These are phyloP conservation scores for Suillus luteus DNA, from an alignment of 768 basidiomycete genomes.

Conservation along the genomic window DNA sequence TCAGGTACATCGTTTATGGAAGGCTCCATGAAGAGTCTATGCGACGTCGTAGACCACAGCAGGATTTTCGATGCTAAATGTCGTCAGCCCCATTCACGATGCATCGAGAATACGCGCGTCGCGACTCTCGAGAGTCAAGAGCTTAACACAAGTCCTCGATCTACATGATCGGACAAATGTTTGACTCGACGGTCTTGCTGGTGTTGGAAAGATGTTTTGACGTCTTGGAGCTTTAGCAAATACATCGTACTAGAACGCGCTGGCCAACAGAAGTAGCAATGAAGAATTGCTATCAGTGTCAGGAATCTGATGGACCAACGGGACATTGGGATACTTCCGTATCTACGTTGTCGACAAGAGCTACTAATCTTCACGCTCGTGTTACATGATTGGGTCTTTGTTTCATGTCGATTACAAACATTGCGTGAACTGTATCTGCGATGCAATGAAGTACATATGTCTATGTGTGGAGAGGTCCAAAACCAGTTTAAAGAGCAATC, in stretches of 20 bases:
- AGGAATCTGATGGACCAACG: neutral
- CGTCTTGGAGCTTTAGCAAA: neutral
- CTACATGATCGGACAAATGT: neutral
- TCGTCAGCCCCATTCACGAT: neutral
- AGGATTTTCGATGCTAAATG: neutral
- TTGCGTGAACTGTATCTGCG: constrained; percentile 12
- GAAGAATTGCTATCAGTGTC: neutral
- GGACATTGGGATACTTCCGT: neutral
- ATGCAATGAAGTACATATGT: constrained; percentile 5
- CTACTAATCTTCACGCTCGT: neutral
- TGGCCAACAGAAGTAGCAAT: neutral
- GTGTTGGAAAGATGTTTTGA: neutral
- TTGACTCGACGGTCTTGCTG: neutral
- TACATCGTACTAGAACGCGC: neutral
- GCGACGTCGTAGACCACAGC: neutral
- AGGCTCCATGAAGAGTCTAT: neutral
- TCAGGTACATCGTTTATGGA: neutral
- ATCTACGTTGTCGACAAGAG: neutral
- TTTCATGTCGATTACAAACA: neutral
- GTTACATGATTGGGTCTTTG: neutral
- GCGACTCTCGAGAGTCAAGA: neutral
- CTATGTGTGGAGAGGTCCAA: neutral
- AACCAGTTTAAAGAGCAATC: constrained; percentile 30
- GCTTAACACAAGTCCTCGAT: neutral
- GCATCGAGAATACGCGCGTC: neutral